Percentiles rank a stretch among this genome's conserved stretches.
These are phyloP conservation scores for Pythium dissotocum DNA, from an alignment of 352 stramenopile species.

Conservation along the genomic window DNA sequence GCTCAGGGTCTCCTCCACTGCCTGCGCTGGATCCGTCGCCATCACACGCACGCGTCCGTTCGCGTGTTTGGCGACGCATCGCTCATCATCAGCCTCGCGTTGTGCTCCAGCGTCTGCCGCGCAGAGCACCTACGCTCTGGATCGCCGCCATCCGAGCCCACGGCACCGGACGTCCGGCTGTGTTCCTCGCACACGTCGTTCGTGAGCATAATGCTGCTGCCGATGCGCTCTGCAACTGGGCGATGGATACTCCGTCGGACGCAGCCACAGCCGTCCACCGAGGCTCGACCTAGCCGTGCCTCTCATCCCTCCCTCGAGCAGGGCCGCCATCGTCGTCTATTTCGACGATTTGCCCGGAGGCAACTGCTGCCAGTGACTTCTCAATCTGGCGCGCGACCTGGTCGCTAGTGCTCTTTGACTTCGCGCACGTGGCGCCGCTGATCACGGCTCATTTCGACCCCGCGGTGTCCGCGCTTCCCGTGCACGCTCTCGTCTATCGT, in stretches of 20 bases:
- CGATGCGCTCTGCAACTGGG: neutral
- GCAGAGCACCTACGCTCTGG: constrained; percentile 10
- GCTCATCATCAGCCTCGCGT: constrained; percentile 19
- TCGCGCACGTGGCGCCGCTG: neutral
- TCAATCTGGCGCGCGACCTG: neutral
- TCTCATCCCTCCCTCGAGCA: no score
- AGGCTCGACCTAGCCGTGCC: no score
- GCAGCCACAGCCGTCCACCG: neutral
- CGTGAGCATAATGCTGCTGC: neutral
- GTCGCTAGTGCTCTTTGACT: neutral
- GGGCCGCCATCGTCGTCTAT: no score
- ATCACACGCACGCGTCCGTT: neutral
- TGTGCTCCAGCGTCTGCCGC: neutral
- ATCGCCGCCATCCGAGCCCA: constrained; percentile 17
- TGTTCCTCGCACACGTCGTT: constrained; percentile 8
- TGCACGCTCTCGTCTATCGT: neutral
- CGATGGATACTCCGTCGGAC: neutral
- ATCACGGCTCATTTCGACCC: neutral
- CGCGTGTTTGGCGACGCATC: constrained; percentile 21
- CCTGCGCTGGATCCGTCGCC: constrained; percentile 9
- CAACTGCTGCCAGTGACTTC: neutral
- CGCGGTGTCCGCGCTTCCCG: neutral
- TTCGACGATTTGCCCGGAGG: no score
- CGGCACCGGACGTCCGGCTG: neutral
- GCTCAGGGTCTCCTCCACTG: constrained; percentile 21